Conservation (phyloP, 768 basidiomycete species). For the Serendipita sp. region DNA sequence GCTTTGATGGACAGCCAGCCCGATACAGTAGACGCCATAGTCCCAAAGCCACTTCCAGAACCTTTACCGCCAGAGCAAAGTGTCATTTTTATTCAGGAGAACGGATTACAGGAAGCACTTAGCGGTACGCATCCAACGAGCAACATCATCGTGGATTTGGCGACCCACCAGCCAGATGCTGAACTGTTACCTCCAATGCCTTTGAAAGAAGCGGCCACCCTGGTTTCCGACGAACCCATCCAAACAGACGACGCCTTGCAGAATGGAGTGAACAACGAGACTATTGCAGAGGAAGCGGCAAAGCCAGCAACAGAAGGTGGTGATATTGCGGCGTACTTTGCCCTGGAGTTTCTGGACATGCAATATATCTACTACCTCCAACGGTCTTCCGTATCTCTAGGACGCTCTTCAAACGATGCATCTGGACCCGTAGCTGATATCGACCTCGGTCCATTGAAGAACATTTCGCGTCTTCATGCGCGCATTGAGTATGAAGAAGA, state of each 20-base stretch:
- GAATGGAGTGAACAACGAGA: background rate
- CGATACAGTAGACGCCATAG: background rate
- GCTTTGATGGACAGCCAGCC: background rate
- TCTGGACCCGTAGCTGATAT: constrained; percentile 23
- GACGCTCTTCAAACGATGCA: constrained; percentile 6
- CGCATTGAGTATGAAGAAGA: constrained; percentile 89
- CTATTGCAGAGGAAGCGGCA: background rate
- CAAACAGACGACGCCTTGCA: background rate
- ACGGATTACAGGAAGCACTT: background rate
- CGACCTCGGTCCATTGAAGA: constrained; percentile 92
- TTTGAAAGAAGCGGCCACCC: background rate
- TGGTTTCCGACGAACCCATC: background rate
- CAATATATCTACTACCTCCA: constrained; percentile 5
- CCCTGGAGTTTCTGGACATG: constrained; percentile 2
- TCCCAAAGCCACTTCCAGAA: background rate
- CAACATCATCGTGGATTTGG: background rate
- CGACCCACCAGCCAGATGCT: background rate
- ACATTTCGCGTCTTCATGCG: constrained; percentile 92
- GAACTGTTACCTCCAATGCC: background rate
- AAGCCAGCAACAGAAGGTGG: background rate
- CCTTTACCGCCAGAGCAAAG: background rate
- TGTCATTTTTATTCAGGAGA: background rate
- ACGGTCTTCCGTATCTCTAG: constrained; percentile 1
- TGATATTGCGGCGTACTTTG: constrained; percentile 5
- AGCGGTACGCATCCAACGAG: background rate